phyloP scores from a whole-genome alignment of 371 early-diverging fungal genomes.

The Quaeritorhiza haematococci region DNA sequence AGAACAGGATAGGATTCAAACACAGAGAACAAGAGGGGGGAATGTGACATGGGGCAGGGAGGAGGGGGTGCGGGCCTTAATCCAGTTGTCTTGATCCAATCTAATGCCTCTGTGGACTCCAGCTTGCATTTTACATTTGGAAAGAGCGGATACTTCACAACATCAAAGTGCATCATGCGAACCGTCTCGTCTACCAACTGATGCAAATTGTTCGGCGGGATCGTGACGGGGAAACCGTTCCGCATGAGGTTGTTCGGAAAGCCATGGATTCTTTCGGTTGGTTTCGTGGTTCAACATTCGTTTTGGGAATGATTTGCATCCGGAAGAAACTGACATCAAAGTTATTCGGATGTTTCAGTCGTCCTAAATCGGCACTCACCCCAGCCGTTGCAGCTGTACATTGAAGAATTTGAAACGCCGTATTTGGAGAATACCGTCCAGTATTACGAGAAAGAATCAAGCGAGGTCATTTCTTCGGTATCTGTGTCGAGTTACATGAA shows the following conservation, averaged over 20 bases:
- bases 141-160: constrained; percentile 58
- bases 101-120: not conserved
- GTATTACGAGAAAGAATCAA: constrained; percentile 73
- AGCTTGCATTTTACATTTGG: constrained; percentile 74
- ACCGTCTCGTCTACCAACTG: constrained; percentile 65
- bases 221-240: constrained; percentile 62
- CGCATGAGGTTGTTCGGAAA: constrained; percentile 50
- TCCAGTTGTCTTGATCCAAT: not conserved
- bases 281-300: constrained; percentile 10
- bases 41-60: not conserved
- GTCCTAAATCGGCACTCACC: constrained; percentile 64
- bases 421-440: constrained; percentile 62
- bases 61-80: not conserved
- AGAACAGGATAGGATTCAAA: constrained; percentile 3
- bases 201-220: constrained; percentile 65
- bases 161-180: constrained; percentile 57
- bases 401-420: constrained; percentile 73
- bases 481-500: constrained; percentile 68
- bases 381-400: constrained; percentile 65
- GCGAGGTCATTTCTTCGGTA: constrained; percentile 47
- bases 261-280: constrained; percentile 58
- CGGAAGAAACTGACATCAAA: not conserved
- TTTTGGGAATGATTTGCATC: not conserved
- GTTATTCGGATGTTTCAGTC: constrained; percentile 35
- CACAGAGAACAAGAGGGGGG: no score